Base-by-base conservation (phyloP, 257 asterid species). In the Pogostemon cablin region DNA sequence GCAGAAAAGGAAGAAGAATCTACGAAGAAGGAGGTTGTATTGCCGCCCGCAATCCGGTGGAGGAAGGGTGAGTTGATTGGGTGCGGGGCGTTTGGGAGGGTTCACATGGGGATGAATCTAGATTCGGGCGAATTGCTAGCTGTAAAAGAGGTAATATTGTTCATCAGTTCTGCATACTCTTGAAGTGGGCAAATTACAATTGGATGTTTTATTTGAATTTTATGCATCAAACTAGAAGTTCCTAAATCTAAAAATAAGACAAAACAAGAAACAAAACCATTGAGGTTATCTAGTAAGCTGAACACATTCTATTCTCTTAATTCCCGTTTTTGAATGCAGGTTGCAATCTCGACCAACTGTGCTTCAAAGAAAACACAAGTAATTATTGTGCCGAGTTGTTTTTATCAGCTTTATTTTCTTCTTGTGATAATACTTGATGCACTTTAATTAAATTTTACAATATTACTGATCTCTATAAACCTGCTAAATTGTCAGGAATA, bases 1-100 rank as follows among this genome's bases (percentile, higher is more conserved):
- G 67, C 2, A 0, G 62, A 9, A 7, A 73, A n/a, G 44, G 75
- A 68, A 3, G 71, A 78, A 5, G 74, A 50, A 32, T 25, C 12
- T 47, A 60, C 55, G 67, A 73, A 68, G 68, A 37, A 46, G 58
- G 86, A 64, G 64, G 82, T 54, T 32, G 32, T 54, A n/a, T 55
- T 62, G 77, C 83, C 73, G 64, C 76, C 88, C 52, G 73, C 79
- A 61, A 89, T 91, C 73, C 83, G 95, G 78, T 91, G 98, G 98
- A 74, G 96, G 85, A 91, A 84, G 73, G 98, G 98, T 77, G 98
- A 91, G 73, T 71, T 91, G 81, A 88, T 88, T 17, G 96, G 96
- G 4, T 81, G 86, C 59, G 96, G 96, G 46, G 96, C 89, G 34
- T 86, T 84, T 67, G 96, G 96, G 41, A 85, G 87, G 73, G 96